Conservation (phyloP, 257 asterid species). For the Linderniella brevidens region DNA sequence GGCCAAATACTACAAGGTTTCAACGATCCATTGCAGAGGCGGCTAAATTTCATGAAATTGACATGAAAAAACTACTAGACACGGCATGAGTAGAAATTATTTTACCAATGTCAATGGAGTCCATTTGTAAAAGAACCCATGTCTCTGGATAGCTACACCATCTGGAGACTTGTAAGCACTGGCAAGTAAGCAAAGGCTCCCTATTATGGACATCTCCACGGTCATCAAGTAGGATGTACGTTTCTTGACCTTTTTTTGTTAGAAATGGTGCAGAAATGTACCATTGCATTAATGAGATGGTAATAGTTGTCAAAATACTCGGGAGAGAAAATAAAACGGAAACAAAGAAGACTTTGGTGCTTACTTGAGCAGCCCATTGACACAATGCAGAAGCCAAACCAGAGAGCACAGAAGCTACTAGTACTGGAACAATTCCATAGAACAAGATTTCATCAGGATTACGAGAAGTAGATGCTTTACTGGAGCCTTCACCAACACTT, state of each 20-base stretch:
- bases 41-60: no score
- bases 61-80: no score
- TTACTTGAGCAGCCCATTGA: constrained; percentile 97
- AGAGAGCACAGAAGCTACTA: constrained; percentile 88
- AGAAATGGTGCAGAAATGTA: not conserved
- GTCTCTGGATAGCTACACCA: constrained; percentile 56
- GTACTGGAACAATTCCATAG: constrained; percentile 68
- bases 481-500: constrained; percentile 91
- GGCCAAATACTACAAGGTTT: no score
- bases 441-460: constrained; percentile 65
- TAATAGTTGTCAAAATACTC: not conserved
- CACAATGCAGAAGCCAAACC: constrained; percentile 97
- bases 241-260: constrained; percentile 55
- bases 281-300: not conserved
- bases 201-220: constrained; percentile 89
- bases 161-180: constrained; percentile 88
- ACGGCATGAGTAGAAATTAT: constrained; percentile 1
- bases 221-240: constrained; percentile 89
- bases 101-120: constrained; percentile 70
- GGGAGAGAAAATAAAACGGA: not conserved
- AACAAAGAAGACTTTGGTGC: constrained; percentile 12
- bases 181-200: constrained; percentile 76
- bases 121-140: constrained; percentile 90
- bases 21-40: no score
- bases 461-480: constrained; percentile 39